Evolutionary conservation across 768 basidiomycete species (phyloP).

Genomic region (Mycena leptocephala): DNA sequence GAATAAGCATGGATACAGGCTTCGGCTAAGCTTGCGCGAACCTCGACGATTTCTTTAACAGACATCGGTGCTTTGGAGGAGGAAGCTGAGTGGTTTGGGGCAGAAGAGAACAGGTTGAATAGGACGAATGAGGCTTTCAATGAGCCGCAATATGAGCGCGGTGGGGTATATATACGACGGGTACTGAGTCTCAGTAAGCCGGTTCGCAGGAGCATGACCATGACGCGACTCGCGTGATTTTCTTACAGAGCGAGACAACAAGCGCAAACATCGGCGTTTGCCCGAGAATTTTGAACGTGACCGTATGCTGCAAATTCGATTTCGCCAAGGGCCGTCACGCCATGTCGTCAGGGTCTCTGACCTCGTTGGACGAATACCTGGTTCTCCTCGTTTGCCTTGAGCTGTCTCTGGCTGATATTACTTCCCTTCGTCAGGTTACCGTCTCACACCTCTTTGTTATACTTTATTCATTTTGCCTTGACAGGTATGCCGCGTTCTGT

Average conservation of each 20-base stretch:
- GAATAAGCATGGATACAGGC: neutral
- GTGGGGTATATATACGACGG: conserved; percentile 26
- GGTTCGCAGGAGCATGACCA: conserved; percentile 22
- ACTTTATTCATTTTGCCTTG: neutral
- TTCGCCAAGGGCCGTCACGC: no score
- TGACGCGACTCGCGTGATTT: conserved; percentile 27
- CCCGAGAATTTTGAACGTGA: neutral
- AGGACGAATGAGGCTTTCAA: no score
- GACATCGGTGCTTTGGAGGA: conserved; percentile 27
- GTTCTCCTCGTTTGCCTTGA: neutral
- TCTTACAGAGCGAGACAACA: neutral
- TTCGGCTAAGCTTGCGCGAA: neutral
- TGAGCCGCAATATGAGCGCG: neutral
- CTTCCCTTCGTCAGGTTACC: neutral
- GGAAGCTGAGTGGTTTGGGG: conserved; percentile 20
- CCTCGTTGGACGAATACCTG: neutral
- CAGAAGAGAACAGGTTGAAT: conserved; percentile 20
- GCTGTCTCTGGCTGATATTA: neutral
- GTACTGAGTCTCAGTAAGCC: conserved; percentile 37
- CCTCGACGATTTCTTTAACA: conserved; percentile 34
- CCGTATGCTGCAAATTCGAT: neutral
- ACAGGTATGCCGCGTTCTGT: conserved; percentile 4
- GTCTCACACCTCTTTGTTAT: neutral
- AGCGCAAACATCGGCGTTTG: neutral
- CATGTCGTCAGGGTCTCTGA: no score